phyloP scores from a whole-genome alignment of 805 yeast species.

The Wickerhamiella sergipiensis region DNA sequence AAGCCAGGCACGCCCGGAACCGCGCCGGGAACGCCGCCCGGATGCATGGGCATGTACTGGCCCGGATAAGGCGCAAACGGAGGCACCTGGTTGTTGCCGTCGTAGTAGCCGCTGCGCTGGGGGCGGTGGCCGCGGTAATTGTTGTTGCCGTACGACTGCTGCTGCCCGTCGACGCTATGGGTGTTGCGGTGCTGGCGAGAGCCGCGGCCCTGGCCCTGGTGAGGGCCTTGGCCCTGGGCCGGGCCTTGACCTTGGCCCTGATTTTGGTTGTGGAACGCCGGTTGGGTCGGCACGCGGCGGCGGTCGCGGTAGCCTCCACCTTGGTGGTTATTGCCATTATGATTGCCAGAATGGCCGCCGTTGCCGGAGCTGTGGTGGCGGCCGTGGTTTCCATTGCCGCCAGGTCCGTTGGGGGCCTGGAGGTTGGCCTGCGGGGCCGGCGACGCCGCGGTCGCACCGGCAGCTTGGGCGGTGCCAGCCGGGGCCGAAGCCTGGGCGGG shows the following conservation, averaged over 20 bases:
- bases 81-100: neutral
- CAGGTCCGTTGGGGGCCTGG: conserved; percentile 1
- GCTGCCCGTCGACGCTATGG: neutral
- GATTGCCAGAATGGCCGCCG: neutral
- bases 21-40: neutral
- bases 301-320: neutral
- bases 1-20: neutral
- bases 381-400: neutral
- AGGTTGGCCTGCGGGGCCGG: neutral
- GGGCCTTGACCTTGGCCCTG: conserved; percentile 1
- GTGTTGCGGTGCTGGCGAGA: neutral
- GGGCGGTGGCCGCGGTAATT: neutral
- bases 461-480: neutral
- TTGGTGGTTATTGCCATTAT: neutral
- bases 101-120: neutral
- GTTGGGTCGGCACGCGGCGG: neutral
- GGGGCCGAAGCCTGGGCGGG: neutral
- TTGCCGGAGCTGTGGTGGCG: neutral
- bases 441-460: neutral
- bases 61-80: conserved; percentile 2
- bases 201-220: neutral
- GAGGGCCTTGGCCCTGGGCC: neutral
- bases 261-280: conserved; percentile 1
- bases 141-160: neutral
- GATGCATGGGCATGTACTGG: neutral